Evolutionary conservation across 495 filamentous ascomycete species (phyloP).

Genomic region (Aspergillus saccharolyticus): DNA sequence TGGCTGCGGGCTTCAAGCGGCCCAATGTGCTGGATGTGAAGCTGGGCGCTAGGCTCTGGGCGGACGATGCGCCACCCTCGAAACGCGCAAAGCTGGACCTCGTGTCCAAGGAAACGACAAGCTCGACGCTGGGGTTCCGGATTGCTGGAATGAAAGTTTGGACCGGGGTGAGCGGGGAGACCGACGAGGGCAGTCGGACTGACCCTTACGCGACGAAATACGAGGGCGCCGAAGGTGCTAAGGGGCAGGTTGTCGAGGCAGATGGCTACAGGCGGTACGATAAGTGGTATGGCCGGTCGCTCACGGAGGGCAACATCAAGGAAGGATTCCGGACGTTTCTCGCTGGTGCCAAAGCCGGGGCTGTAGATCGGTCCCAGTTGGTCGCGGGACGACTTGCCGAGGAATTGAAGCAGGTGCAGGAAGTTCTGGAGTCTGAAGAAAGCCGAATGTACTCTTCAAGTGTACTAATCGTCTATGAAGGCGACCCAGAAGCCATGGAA

Average conservation of each 20-base stretch:
- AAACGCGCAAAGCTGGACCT: conserved; percentile 79
- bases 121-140: conserved; percentile 73
- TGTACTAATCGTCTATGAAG: conserved; percentile 88
- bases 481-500: conserved; percentile 66
- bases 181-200: conserved; percentile 33
- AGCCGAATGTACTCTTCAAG: conserved; percentile 93
- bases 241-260: conserved; percentile 36
- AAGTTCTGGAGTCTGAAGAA: conserved; percentile 67
- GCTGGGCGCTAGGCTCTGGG: conserved; percentile 81
- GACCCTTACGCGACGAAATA: conserved; percentile 40
- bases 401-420: conserved; percentile 60
- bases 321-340: conserved; percentile 75
- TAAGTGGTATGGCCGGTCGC: conserved; percentile 78
- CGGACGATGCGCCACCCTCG: conserved; percentile 67
- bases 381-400: conserved; percentile 59
- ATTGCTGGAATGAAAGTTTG: conserved; percentile 94
- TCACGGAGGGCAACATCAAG: conserved; percentile 65
- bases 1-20: conserved; percentile 71
- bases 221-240: conserved; percentile 33
- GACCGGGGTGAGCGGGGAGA: conserved; percentile 54
- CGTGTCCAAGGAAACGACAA: conserved; percentile 74
- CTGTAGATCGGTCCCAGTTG: conserved; percentile 45
- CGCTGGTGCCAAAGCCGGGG: conserved; percentile 54
- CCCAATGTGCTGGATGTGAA: conserved; percentile 97
- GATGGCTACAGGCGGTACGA: conserved; percentile 71